Percentiles rank a stretch among this genome's conserved stretches.
These are phyloP conservation scores for Pseudopithomyces maydicus DNA, from an alignment of 2,329 filamentous ascomycete species.

Conservation along the genomic window DNA sequence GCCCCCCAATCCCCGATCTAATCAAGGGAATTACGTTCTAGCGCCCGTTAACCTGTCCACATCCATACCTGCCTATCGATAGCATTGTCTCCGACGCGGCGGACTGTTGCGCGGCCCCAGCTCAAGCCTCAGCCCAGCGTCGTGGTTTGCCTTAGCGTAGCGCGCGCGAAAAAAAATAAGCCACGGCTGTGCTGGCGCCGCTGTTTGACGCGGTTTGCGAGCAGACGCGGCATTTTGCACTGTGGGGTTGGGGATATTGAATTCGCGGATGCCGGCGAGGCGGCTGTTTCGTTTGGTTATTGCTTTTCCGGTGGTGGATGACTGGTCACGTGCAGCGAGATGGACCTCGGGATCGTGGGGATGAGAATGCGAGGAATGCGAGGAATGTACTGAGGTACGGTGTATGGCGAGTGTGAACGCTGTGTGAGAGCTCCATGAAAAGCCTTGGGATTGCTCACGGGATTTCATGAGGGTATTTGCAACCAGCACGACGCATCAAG, in stretches of 20 bases:
- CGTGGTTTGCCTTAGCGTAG: neutral
- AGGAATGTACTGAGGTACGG: too few relatives aligned
- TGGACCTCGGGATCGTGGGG: too few relatives aligned
- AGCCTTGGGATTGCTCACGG: too few relatives aligned
- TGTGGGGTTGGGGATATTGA: neutral
- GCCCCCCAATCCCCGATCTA: neutral
- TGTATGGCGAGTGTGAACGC: too few relatives aligned
- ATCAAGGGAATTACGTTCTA: neutral
- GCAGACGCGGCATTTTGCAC: neutral
- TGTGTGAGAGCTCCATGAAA: too few relatives aligned
- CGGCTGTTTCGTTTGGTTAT: neutral
- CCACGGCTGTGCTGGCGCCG: neutral
- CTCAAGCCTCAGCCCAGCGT: neutral
- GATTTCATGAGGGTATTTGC: neutral
- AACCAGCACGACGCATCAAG: neutral
- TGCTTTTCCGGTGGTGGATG: too few relatives aligned
- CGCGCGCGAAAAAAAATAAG: neutral
- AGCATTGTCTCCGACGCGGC: neutral
- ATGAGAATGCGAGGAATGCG: too few relatives aligned
- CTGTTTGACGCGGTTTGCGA: constrained; percentile 1
- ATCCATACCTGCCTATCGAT: neutral
- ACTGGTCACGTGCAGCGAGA: too few relatives aligned
- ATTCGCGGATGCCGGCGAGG: neutral
- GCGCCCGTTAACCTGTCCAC: neutral
- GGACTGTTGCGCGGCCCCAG: too few relatives aligned